phyloP scores from a whole-genome alignment of 352 stramenopile species.

The Ophiocytium majus region DNA sequence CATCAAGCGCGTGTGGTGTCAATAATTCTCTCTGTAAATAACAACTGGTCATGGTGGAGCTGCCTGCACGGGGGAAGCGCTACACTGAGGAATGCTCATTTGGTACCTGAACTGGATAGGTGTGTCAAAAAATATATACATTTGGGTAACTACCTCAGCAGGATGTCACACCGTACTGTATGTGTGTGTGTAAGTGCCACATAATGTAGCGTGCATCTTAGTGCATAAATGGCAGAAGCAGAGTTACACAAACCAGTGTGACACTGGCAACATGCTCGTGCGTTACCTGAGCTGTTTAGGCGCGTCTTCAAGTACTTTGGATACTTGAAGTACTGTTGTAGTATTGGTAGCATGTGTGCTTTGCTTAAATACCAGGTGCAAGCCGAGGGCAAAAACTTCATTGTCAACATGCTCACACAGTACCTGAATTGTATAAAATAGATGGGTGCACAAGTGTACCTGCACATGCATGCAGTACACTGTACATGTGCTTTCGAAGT shows the following conservation, averaged over 20 bases:
- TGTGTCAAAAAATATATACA: too few species aligned
- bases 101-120: slow-evolving; percentile 62
- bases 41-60: slow-evolving; percentile 59
- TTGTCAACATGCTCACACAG: slow-evolving; percentile 63
- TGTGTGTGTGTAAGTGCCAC: too few species aligned
- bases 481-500: not conserved
- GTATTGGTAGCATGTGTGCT: not conserved
- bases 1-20: not conserved
- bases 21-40: too few species aligned
- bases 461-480: not conserved
- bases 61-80: slow-evolving; percentile 62
- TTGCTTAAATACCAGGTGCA: slow-evolving; percentile 38
- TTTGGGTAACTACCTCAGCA: too few species aligned
- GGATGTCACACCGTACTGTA: too few species aligned
- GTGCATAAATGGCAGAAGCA: too few species aligned
- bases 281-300: slow-evolving; percentile 62
- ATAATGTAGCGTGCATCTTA: too few species aligned
- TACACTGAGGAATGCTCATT: slow-evolving; percentile 65
- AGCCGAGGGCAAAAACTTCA: slow-evolving; percentile 63
- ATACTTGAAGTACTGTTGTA: slow-evolving; percentile 4
- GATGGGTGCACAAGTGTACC: not conserved
- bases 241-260: slow-evolving; percentile 63
- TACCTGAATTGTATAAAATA: slow-evolving; percentile 62
- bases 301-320: not conserved
- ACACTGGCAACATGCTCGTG: slow-evolving; percentile 64